Percentiles rank a stretch among this genome's conserved stretches.
These are phyloP conservation scores for Parascedosporium putredinis DNA, from an alignment of 2,329 filamentous ascomycete species.

Conservation along the genomic window DNA sequence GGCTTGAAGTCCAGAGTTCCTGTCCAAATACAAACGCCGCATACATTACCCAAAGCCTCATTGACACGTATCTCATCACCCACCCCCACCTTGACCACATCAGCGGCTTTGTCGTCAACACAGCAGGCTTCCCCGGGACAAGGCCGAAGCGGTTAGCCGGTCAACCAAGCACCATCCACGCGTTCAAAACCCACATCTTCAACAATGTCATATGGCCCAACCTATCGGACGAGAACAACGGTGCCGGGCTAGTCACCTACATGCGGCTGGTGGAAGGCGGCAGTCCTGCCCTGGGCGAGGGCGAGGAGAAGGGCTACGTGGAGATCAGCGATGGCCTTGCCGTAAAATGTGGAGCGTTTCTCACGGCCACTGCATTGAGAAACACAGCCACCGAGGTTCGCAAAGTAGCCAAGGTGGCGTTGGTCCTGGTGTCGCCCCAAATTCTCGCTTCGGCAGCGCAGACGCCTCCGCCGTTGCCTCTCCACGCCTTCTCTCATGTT, in stretches of 20 bases:
- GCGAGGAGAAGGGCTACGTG: slow-evolving; percentile 71
- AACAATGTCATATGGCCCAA: slow-evolving; percentile 99
- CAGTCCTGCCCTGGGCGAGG: slow-evolving; percentile 71
- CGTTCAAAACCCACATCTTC: slow-evolving; percentile 90
- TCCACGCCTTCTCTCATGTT: slow-evolving; percentile 14
- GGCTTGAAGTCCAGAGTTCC: slow-evolving; percentile 57
- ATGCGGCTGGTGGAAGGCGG: slow-evolving; percentile 81
- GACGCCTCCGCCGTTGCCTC: slow-evolving; percentile 29
- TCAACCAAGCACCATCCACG: slow-evolving; percentile 78
- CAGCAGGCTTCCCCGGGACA: slow-evolving; percentile 69
- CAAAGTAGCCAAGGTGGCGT: slow-evolving; percentile 35
- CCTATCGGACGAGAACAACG: slow-evolving; percentile 88
- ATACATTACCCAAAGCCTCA: slow-evolving; percentile 65
- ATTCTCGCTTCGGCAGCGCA: slow-evolving; percentile 33
- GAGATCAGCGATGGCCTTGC: slow-evolving; percentile 81
- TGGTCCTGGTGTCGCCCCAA: background rate
- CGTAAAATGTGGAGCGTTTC: slow-evolving; percentile 78
- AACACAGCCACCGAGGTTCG: slow-evolving; percentile 52
- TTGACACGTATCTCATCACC: slow-evolving; percentile 86
- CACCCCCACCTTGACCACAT: slow-evolving; percentile 97
- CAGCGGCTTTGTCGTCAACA: slow-evolving; percentile 85
- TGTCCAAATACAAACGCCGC: slow-evolving; percentile 68
- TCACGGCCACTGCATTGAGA: slow-evolving; percentile 80
- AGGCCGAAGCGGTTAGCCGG: slow-evolving; percentile 80
- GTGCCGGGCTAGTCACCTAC: slow-evolving; percentile 85